A percentile compares a stretch with the other conserved stretches of the same genome.
Evolutionary conservation across 1,284 basidiomycete genomes (phyloP).

Genomic region (Ustilago xerochloae): DNA sequence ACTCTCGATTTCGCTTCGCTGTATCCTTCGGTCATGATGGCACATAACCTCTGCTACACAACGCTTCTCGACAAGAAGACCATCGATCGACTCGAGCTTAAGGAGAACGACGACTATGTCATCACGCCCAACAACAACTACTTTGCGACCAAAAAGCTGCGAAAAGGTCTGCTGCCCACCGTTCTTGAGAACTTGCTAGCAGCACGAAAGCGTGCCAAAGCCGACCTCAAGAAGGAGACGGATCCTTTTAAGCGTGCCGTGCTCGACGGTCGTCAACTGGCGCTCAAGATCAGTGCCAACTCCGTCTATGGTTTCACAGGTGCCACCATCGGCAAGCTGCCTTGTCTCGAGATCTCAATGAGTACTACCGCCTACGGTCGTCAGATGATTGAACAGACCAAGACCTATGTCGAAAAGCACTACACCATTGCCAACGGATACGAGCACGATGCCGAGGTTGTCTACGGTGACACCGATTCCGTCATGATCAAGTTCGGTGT

Average conservation of each 20-base stretch:
- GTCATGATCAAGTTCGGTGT: constrained; percentile 68
- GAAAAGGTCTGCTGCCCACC: constrained; percentile 65
- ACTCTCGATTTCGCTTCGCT: constrained; percentile 68
- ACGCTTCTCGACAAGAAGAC: constrained; percentile 65
- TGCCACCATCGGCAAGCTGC: constrained; percentile 66
- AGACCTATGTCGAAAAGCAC: constrained; percentile 60
- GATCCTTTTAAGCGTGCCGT: constrained; percentile 67
- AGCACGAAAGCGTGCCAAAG: constrained; percentile 66
- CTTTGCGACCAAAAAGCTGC: constrained; percentile 60
- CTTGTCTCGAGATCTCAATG: constrained; percentile 68
- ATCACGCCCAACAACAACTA: constrained; percentile 67
- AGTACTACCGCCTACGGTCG: constrained; percentile 67
- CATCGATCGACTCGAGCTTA: constrained; percentile 62
- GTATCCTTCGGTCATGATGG: constrained; percentile 68
- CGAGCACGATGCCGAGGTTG: constrained; percentile 66
- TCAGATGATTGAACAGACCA: constrained; percentile 68
- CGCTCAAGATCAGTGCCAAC: constrained; percentile 67
- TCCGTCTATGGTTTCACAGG: constrained; percentile 69
- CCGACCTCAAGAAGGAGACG: constrained; percentile 67
- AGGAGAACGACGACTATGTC: constrained; percentile 63
- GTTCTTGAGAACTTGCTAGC: constrained; percentile 64
- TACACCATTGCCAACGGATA: constrained; percentile 67
- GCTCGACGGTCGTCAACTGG: constrained; percentile 66
- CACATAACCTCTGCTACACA: constrained; percentile 68
- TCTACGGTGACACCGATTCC: constrained; percentile 68